Percentiles rank a stretch among this genome's conserved stretches.
Conservation (phyloP, 169 alveolate species). For the Cryptosporidium viatorum region DNA sequence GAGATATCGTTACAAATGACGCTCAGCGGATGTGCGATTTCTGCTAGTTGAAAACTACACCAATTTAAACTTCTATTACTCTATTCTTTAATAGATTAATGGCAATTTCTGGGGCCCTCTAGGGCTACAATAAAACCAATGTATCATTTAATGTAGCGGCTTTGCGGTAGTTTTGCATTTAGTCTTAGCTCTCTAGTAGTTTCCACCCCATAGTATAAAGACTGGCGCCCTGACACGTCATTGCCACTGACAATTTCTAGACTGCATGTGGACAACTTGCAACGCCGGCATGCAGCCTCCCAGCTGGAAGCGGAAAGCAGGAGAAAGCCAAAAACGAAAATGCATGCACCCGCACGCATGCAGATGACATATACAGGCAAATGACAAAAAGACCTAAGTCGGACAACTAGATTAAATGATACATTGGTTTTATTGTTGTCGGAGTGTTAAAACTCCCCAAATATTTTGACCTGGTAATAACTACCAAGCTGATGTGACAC, state of each 20-base stretch:
- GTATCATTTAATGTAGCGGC: conserved; percentile 20
- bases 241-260: background rate
- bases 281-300: too few species aligned
- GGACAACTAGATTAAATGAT: background rate
- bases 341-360: too few species aligned
- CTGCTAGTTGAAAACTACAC: conserved; percentile 99
- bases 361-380: too few species aligned
- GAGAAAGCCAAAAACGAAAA: too few species aligned
- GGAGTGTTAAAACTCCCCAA: conserved; percentile 61
- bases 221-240: too few species aligned
- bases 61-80: conserved; percentile 91
- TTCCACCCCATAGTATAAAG: too few species aligned
- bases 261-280: background rate
- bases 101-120: conserved; percentile 94
- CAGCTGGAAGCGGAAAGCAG: too few species aligned
- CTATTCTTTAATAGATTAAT: conserved; percentile 90
- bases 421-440: conserved; percentile 27
- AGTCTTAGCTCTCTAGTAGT: too few species aligned
- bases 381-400: too few species aligned
- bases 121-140: conserved; percentile 70
- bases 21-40: conserved; percentile 99
- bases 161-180: background rate
- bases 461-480: conserved; percentile 14
- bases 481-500: conserved; percentile 84
- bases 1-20: conserved; percentile 98